phyloP scores from a whole-genome alignment of 139 green algal species.

The Chlamydomonas sp. region DNA sequence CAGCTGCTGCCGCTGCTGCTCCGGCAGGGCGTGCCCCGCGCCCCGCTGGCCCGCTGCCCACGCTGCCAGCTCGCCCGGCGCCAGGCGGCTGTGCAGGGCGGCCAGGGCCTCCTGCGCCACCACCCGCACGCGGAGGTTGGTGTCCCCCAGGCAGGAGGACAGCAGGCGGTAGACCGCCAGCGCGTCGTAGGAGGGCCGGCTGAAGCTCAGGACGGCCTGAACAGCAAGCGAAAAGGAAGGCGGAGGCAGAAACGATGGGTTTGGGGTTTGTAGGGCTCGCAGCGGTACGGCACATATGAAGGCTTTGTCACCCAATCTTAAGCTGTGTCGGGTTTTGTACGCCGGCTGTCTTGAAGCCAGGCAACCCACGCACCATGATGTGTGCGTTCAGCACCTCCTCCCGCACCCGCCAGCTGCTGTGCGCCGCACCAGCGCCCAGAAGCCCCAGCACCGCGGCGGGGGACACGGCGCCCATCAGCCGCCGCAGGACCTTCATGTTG shows the following conservation, averaged over 20 bases:
- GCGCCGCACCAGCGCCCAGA: slow-evolving; percentile 41
- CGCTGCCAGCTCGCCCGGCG: slow-evolving; percentile 31
- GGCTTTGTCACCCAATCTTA: background rate
- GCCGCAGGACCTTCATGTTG: slow-evolving; percentile 52
- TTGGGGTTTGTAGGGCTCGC: too few species aligned
- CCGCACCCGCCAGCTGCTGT: slow-evolving; percentile 58
- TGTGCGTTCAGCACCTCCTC: slow-evolving; percentile 66
- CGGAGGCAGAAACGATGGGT: too few species aligned
- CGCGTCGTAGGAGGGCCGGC: slow-evolving; percentile 25
- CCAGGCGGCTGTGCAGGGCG: slow-evolving; percentile 38
- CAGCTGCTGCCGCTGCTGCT: slow-evolving; percentile 44
- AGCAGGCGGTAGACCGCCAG: slow-evolving; percentile 36
- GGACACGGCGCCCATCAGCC: slow-evolving; percentile 50
- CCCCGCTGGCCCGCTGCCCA: slow-evolving; percentile 38
- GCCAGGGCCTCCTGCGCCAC: slow-evolving; percentile 71
- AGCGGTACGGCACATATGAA: too few species aligned
- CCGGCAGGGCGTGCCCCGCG: slow-evolving; percentile 23
- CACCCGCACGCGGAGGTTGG: slow-evolving; percentile 50
- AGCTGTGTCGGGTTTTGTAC: background rate
- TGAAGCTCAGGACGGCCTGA: slow-evolving; percentile 56
- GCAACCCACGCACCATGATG: slow-evolving; percentile 52
- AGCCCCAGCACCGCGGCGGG: slow-evolving; percentile 48
- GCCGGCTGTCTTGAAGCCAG: background rate
- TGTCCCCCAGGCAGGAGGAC: slow-evolving; percentile 37
- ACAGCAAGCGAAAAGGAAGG: background rate